Evolutionary conservation across 2,329 filamentous ascomycete genomes (phyloP), one percentile per base, ranked within the genome.

Genomic region (Ceratocystis harringtonii): DNA sequence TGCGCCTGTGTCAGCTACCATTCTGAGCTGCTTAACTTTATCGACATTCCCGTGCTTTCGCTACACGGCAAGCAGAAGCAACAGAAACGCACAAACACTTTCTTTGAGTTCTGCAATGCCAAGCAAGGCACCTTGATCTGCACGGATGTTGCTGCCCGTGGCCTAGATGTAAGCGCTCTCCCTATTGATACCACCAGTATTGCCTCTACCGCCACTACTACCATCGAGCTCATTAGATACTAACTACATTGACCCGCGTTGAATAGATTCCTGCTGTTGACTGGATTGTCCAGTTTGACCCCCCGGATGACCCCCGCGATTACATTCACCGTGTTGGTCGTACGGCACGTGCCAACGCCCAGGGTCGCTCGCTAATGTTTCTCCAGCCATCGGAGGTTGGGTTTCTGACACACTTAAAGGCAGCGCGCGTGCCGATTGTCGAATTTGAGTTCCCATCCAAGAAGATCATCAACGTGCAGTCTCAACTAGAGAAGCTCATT

Each of bases 61-160:
- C 80, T 95, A 6, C 90, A 95, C 75, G 94, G 91, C 70, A 96
- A 99, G 78, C 90, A 96, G 77, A 99, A 99, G 77, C 94, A 99
- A 76, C 91, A 96, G 76, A 96, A 96, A 76, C 89, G 94, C n/a
- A 99, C 94, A 28, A 95, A 95, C 73, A 96, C 91, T 0, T 99
- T 99, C 75, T 99, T 97, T 75, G 92, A 97, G 74, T 99, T 99
- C 74, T 81, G 79, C 75, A 82, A 82, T 69, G 80, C 92, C 19
- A 86, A 85, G 69, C 84, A 88, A 69, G 94, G 92, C 28, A 95
- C 89, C 0, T 77, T 99, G 64, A 94, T 99, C 70, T 96, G 92
- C 77, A 99, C 94, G 0, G 94, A 99, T 72, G 94, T 99, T 69
- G 94, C 94, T 58, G 94, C 94, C 2, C 82, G 94, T 79, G 94